Evolutionary conservation across 768 basidiomycete species (phyloP).

Genomic region (Panellus pusillus): DNA sequence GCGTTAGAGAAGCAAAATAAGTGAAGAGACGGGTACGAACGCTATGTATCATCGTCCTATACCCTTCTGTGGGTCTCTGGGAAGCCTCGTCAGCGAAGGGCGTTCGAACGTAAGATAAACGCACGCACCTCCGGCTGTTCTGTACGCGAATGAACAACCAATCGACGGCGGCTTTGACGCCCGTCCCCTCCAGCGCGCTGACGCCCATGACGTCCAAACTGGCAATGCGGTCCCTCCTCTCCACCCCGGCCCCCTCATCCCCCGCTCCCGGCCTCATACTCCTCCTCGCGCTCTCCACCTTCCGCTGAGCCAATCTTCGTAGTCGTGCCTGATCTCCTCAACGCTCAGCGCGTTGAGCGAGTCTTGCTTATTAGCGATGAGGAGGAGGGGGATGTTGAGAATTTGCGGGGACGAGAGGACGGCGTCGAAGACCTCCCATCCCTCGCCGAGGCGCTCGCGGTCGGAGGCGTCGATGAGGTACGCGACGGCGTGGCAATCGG

Average conservation of each 20-base stretch:
- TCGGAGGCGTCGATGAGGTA: conserved; percentile 96
- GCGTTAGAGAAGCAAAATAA: background rate
- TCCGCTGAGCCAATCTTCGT: conserved; percentile 81
- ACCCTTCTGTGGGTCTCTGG: conserved; percentile 28
- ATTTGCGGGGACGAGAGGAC: conserved; percentile 90
- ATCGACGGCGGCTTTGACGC: conserved; percentile 86
- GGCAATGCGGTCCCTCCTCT: conserved; percentile 62
- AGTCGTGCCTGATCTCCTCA: conserved; percentile 87
- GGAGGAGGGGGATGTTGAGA: conserved; percentile 83
- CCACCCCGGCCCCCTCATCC: too few relatives aligned
- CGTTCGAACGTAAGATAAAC: background rate
- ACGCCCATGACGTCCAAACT: conserved; percentile 89
- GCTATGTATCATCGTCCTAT: conserved; percentile 2
- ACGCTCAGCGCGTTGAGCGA: conserved; percentile 76
- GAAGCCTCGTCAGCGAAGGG: background rate
- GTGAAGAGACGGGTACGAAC: background rate
- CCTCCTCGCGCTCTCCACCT: conserved; percentile 66
- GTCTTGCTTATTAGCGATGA: conserved; percentile 97
- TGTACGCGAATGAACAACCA: conserved; percentile 95
- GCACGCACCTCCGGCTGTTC: conserved; percentile 69
- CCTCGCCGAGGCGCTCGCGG: conserved; percentile 83
- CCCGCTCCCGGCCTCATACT: too few relatives aligned
- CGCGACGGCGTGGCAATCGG: conserved; percentile 94
- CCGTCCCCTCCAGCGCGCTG: conserved; percentile 88
- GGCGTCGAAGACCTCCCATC: conserved; percentile 94